These are phyloP conservation scores for Byssochlamys sp. DNA, from an alignment of 2,329 filamentous ascomycete genomes.

Conservation along the genomic window DNA sequence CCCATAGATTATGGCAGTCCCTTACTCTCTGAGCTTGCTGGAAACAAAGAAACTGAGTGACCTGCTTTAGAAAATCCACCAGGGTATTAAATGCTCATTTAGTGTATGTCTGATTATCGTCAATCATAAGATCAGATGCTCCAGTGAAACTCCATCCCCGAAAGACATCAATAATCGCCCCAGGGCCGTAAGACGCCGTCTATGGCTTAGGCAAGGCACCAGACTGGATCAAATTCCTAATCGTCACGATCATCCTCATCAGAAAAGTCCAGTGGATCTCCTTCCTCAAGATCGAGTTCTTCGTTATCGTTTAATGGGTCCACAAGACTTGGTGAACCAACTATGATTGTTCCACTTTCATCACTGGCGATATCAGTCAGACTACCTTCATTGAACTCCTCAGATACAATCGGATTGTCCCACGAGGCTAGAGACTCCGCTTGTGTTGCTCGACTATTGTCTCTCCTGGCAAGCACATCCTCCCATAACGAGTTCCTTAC, in stretches of 20 bases:
- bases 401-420: background rate
- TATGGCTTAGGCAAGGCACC: background rate
- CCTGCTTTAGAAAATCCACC: too few relatives aligned
- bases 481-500: background rate
- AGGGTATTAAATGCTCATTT: background rate
- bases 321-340: constrained; percentile 4
- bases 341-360: constrained; percentile 12
- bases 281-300: constrained; percentile 6
- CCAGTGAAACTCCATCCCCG: background rate
- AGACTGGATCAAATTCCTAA: background rate
- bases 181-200: background rate
- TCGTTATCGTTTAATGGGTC: constrained; percentile 10
- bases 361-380: constrained; percentile 13
- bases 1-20: too few relatives aligned
- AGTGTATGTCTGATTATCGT: background rate
- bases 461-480: background rate
- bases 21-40: background rate
- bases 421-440: background rate
- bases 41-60: background rate
- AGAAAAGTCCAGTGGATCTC: background rate
- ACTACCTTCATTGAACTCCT: constrained; percentile 8
- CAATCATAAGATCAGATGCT: background rate
- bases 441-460: background rate
- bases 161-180: background rate
- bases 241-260: background rate